Evolutionary conservation across 1,284 basidiomycete species (phyloP).

Genomic region (Apiotrichum sp.): DNA sequence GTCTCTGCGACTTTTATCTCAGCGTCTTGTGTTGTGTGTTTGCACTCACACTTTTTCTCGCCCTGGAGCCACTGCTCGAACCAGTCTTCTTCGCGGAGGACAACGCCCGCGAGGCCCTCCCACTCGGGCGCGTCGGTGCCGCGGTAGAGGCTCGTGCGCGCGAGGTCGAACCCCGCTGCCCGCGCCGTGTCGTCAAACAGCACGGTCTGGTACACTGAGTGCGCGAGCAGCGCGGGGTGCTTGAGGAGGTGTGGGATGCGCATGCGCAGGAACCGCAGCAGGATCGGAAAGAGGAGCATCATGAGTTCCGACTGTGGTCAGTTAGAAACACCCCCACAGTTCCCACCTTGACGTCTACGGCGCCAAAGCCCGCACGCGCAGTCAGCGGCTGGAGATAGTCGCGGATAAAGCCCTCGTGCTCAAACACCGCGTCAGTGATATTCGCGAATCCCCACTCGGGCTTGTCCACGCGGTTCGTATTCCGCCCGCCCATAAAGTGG

Average conservation of each 20-base stretch:
- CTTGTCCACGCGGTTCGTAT: constrained; percentile 93
- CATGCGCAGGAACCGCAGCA: constrained; percentile 64
- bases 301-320: constrained; percentile 65
- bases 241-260: constrained; percentile 68
- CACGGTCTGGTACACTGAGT: constrained; percentile 88
- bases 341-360: constrained; percentile 67
- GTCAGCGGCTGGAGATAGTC: constrained; percentile 68
- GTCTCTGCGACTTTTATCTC: constrained; percentile 49
- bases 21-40: background rate
- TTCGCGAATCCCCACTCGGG: constrained; percentile 98
- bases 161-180: constrained; percentile 66
- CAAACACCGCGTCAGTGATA: constrained; percentile 72
- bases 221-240: constrained; percentile 79
- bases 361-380: constrained; percentile 56
- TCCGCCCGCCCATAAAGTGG: constrained; percentile 81
- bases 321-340: background rate
- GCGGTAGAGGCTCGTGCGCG: constrained; percentile 47
- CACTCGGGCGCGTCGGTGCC: constrained; percentile 48
- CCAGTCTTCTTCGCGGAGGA: constrained; percentile 78
- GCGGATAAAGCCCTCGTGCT: constrained; percentile 72
- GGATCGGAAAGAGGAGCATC: constrained; percentile 61
- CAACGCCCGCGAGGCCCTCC: constrained; percentile 71
- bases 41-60: constrained; percentile 69
- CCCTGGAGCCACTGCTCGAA: constrained; percentile 84
- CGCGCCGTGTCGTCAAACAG: constrained; percentile 75